Conservation (phyloP, 371 early-diverging fungal genomes). For the Mortierella sp. region DNA sequence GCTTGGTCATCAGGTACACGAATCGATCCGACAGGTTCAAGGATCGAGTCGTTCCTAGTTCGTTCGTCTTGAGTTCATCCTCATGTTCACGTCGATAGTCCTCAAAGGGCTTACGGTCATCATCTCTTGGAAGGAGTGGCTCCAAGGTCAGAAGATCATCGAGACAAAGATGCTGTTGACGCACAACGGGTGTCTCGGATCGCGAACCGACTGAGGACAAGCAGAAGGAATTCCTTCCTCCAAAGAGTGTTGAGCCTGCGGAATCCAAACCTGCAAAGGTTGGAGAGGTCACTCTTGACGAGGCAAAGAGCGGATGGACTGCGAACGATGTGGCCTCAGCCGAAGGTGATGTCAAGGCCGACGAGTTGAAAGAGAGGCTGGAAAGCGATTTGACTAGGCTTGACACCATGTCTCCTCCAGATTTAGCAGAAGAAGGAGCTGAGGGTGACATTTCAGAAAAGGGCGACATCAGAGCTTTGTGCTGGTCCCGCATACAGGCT, state of each 20-base stretch:
- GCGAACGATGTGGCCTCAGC: slow-evolving; percentile 1
- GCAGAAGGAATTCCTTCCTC: too few species aligned
- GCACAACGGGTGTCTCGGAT: slow-evolving; percentile 30
- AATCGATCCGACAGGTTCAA: slow-evolving; percentile 39
- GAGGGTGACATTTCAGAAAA: neutral
- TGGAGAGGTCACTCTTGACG: slow-evolving; percentile 14
- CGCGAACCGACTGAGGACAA: slow-evolving; percentile 19
- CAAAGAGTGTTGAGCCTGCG: neutral
- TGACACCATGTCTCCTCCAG: too few species aligned
- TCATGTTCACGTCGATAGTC: slow-evolving; percentile 32
- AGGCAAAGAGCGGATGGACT: slow-evolving; percentile 33
- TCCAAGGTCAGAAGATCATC: slow-evolving; percentile 44
- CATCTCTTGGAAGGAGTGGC: slow-evolving; percentile 39
- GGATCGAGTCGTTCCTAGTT: slow-evolving; percentile 28
- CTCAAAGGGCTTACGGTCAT: slow-evolving; percentile 29
- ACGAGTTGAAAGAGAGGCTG: neutral
- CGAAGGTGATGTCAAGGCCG: neutral
- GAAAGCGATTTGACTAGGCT: too few species aligned
- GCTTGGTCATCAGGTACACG: slow-evolving; percentile 42
- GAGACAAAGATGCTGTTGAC: slow-evolving; percentile 25
- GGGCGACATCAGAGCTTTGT: neutral
- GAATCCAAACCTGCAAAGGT: slow-evolving; percentile 2
- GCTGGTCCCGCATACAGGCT: too few species aligned
- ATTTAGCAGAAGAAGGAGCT: neutral
- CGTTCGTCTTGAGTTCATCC: slow-evolving; percentile 26